phyloP scores from a whole-genome alignment of 192 early-diverging fungal species.

The Entomortierella beljakovae region DNA sequence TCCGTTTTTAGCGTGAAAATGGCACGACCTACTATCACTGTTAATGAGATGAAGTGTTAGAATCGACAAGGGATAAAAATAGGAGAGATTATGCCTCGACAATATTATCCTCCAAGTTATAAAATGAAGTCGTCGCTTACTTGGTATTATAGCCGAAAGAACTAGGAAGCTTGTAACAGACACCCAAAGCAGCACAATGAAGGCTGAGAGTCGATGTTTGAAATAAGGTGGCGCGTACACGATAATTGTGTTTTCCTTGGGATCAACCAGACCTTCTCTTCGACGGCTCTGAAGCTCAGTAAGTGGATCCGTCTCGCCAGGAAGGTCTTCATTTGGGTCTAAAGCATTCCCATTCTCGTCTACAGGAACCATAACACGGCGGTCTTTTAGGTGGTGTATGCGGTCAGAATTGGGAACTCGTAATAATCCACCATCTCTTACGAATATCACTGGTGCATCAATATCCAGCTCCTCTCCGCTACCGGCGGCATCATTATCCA shows the following conservation, averaged over 20 bases:
- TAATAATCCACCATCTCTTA: constrained; percentile 70
- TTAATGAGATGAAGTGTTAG: neutral
- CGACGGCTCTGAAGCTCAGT: constrained; percentile 8
- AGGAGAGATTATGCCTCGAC: neutral
- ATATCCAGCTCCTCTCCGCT: constrained; percentile 59
- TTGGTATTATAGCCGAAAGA: constrained; percentile 60
- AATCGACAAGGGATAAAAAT: neutral
- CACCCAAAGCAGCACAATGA: constrained; percentile 63
- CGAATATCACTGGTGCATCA: constrained; percentile 64
- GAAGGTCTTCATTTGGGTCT: constrained; percentile 69
- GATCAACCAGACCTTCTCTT: constrained; percentile 23
- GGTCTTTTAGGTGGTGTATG: constrained; percentile 80
- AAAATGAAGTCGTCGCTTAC: constrained; percentile 23
- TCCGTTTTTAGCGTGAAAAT: constrained; percentile 60
- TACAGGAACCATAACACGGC: constrained; percentile 84
- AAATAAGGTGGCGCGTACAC: constrained; percentile 87
- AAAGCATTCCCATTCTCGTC: constrained; percentile 66
- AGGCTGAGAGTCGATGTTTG: constrained; percentile 62
- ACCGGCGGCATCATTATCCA: constrained; percentile 25
- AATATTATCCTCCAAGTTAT: neutral
- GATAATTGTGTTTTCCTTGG: constrained; percentile 71
- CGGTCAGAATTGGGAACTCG: constrained; percentile 89
- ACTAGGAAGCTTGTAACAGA: constrained; percentile 61
- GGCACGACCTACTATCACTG: constrained; percentile 71
- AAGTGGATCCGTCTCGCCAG: constrained; percentile 68